Percentiles rank a stretch among this genome's conserved stretches.
Evolutionary conservation across 768 basidiomycete genomes (phyloP).

Genomic region (Tremella mesenterica): DNA sequence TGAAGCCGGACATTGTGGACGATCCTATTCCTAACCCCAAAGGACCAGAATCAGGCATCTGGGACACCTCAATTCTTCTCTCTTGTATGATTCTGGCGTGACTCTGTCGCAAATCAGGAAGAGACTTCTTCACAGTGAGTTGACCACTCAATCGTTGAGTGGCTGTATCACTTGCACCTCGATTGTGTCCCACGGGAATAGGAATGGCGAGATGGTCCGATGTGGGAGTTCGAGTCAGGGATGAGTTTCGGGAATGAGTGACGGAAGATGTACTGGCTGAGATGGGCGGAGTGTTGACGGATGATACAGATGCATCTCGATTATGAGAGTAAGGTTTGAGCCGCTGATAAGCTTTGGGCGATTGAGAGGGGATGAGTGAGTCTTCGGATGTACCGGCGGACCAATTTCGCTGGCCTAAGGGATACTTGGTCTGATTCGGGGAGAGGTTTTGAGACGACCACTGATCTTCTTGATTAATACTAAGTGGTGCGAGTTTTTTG

Average conservation of each 20-base stretch:
- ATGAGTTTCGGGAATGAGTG: conserved; percentile 51
- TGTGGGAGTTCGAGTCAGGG: conserved; percentile 50
- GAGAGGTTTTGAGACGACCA: background rate
- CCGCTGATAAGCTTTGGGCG: conserved; percentile 4
- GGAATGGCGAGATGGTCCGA: conserved; percentile 32
- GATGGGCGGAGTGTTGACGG: conserved; percentile 13
- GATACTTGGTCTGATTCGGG: background rate
- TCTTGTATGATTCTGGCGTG: conserved; percentile 46
- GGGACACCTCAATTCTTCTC: conserved; percentile 21
- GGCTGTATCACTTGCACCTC: conserved; percentile 39
- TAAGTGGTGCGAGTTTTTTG: background rate
- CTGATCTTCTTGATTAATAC: background rate
- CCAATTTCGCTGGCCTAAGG: conserved; percentile 6
- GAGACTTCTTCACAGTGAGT: conserved; percentile 60
- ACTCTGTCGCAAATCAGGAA: conserved; percentile 66
- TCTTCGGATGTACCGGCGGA: conserved; percentile 18
- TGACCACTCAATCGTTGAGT: conserved; percentile 30
- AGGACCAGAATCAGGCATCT: conserved; percentile 11
- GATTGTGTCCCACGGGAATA: conserved; percentile 21
- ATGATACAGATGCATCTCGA: conserved; percentile 17
- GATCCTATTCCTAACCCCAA: conserved; percentile 28
- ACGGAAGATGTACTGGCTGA: conserved; percentile 26
- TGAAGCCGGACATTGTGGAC: conserved; percentile 10
- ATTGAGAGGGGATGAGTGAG: conserved; percentile 6
- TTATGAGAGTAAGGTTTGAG: conserved; percentile 4